Evolutionary conservation across 345 rosid genomes (phyloP).

Genomic region (Linum trigynum): DNA sequence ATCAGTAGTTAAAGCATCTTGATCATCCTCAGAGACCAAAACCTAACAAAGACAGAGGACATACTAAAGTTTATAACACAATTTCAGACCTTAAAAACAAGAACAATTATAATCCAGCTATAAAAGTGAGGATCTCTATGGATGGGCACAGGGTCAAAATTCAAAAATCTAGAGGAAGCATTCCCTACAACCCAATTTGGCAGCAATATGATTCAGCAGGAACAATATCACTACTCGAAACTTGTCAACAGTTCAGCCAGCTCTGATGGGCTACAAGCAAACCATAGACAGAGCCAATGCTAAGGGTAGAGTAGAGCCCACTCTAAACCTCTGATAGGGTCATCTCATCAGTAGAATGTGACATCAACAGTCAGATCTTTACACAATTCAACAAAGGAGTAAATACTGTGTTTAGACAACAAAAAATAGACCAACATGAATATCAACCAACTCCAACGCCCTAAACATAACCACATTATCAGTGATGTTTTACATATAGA

Average conservation of each 20-base stretch:
- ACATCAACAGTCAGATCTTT: background rate
- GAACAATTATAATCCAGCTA: too few relatives aligned
- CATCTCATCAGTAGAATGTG: too few relatives aligned
- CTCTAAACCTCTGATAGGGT: too few relatives aligned
- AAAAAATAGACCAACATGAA: too few relatives aligned
- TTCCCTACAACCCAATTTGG: background rate
- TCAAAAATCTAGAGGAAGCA: background rate
- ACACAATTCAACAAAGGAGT: background rate
- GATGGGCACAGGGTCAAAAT: too few relatives aligned
- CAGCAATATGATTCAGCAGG: too few relatives aligned
- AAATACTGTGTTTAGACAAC: background rate
- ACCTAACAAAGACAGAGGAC: constrained; percentile 39
- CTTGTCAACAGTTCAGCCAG: too few relatives aligned
- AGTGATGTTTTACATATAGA: background rate
- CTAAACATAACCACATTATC: background rate
- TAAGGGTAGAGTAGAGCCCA: too few relatives aligned
- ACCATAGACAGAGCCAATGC: too few relatives aligned
- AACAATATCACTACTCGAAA: too few relatives aligned
- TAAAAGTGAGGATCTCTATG: too few relatives aligned
- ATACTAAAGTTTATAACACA: background rate
- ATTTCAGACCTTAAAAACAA: background rate
- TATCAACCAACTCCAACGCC: background rate
- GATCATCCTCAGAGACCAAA: constrained; percentile 94
- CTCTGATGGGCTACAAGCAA: too few relatives aligned
- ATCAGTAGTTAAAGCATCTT: constrained; percentile 95